These are phyloP conservation scores for Phialophora macrospora DNA, from an alignment of 2,329 filamentous ascomycete species.

Conservation along the genomic window DNA sequence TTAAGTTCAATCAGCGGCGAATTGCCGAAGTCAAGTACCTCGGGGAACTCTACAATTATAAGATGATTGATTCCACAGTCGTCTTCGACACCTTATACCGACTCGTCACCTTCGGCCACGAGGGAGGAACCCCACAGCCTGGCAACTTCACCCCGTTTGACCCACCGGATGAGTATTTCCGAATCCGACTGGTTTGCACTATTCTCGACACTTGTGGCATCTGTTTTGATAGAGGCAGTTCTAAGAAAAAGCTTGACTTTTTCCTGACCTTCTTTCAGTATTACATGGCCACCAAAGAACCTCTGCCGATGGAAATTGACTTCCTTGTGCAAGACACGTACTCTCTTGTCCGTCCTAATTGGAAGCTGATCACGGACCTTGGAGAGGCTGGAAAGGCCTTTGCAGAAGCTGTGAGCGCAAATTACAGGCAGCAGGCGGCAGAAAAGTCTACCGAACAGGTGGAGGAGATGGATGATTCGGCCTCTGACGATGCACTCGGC, in stretches of 20 bases:
- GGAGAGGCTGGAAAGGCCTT: conserved; percentile 85
- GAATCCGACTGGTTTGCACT: conserved; percentile 85
- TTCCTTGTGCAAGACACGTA: conserved; percentile 95
- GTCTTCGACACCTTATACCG: conserved; percentile 96
- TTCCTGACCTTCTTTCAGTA: conserved; percentile 95
- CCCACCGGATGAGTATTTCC: conserved; percentile 91
- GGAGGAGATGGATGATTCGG: conserved; percentile 70
- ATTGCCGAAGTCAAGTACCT: conserved; percentile 96
- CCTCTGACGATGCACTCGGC: conserved; percentile 76
- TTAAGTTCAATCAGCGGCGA: conserved; percentile 93
- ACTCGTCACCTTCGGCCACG: conserved; percentile 90
- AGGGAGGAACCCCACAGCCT: conserved; percentile 77
- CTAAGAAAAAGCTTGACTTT: conserved; percentile 97
- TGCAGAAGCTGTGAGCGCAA: conserved; percentile 83
- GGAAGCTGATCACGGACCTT: conserved; percentile 80
- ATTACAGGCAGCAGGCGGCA: conserved; percentile 78
- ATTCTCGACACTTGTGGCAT: conserved; percentile 93
- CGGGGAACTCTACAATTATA: conserved; percentile 95
- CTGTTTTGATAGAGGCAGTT: conserved; percentile 90
- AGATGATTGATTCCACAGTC: conserved; percentile 91
- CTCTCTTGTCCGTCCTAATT: conserved; percentile 82
- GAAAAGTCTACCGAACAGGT: conserved; percentile 74
- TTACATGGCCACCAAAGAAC: conserved; percentile 88
- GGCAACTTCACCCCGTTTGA: conserved; percentile 79
- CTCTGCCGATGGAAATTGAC: conserved; percentile 93